These are phyloP conservation scores for Phytophthora constricta DNA, from an alignment of 352 stramenopile genomes.

Conservation along the genomic window DNA sequence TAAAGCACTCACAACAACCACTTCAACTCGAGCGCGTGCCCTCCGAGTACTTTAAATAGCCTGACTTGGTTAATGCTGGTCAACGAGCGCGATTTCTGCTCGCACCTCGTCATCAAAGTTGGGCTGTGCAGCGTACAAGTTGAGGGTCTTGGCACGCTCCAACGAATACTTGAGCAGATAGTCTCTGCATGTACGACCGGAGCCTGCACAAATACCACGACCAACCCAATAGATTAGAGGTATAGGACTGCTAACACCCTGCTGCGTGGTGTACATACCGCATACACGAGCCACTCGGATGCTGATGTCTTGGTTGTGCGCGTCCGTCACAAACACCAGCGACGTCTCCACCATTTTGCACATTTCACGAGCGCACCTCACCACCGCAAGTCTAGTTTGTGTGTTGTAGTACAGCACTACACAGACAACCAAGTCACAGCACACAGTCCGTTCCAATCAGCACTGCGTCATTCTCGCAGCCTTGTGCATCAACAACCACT, in stretches of 20 bases:
- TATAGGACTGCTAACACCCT: background rate
- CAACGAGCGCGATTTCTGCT: constrained; percentile 59
- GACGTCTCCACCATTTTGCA: constrained; percentile 79
- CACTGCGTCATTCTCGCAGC: background rate
- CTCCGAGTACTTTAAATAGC: constrained; percentile 34
- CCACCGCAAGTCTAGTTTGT: constrained; percentile 56
- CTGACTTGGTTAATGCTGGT: constrained; percentile 42
- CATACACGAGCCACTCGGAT: constrained; percentile 72
- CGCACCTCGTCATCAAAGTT: constrained; percentile 52
- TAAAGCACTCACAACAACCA: background rate
- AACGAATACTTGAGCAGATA: constrained; percentile 59
- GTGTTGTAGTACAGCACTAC: constrained; percentile 73
- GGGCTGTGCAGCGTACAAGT: constrained; percentile 43
- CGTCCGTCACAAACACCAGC: constrained; percentile 73
- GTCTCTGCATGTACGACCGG: constrained; percentile 56
- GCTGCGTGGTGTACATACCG: constrained; percentile 53
- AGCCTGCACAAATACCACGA: constrained; percentile 40
- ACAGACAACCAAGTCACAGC: constrained; percentile 7
- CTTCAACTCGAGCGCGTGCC: background rate
- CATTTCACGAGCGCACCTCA: constrained; percentile 73
- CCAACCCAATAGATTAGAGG: background rate
- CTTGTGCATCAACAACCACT: background rate
- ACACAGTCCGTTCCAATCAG: background rate
- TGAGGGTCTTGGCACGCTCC: constrained; percentile 53
- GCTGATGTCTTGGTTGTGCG: constrained; percentile 63